Base-by-base conservation (phyloP, 352 stramenopile species). In the Thalassiosira hispida region DNA sequence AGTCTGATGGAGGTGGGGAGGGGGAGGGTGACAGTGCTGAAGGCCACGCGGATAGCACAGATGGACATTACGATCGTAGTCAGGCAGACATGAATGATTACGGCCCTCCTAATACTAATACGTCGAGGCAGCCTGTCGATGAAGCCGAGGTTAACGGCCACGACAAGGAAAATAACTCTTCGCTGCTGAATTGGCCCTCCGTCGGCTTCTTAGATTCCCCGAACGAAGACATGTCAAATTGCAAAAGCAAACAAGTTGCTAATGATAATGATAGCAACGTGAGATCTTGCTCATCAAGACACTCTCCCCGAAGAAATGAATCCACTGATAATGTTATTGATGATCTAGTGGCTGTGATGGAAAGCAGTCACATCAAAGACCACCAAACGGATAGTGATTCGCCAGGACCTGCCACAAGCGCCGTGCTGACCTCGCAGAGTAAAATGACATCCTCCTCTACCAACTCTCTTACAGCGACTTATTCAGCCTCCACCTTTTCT, bases 261-360 rank as follows among this genome's bases (percentile, higher is more conserved):
- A 42, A 42, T 42, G 33, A 42, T 31, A 6, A 27, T 14, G 49
- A 64, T n/a, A 64, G 25, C 42, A 49, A 22, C 29, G 55, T 0
- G 44, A 20, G 25, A 14, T 7, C 29, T 33, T 5, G 29, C 35
- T 52, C 56, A 65, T 65, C 38, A 42, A 40, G 35, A 29, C 57
- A 53, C n/a, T 66, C 57, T 14, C 40, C 57, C 38, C 63, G 11
- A 18, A 51, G 14, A 35, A 46, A 76, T 42, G 16, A 66, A 51
- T 44, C 38, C 33, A 46, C 52, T 20, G 62, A 22, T 42, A 77
- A 47, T 35, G 11, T 82, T 11, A 56, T 82, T 1, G 66, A 82
- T 68, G 74, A 77, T 14, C 40, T 82, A 40, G 60, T 82, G 33
- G 62, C 66, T 20, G 66, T 74, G 4, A 76, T 83, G 76, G 69